phyloP scores from a whole-genome alignment of 257 asterid genomes.

The Haberlea rhodopensis region DNA sequence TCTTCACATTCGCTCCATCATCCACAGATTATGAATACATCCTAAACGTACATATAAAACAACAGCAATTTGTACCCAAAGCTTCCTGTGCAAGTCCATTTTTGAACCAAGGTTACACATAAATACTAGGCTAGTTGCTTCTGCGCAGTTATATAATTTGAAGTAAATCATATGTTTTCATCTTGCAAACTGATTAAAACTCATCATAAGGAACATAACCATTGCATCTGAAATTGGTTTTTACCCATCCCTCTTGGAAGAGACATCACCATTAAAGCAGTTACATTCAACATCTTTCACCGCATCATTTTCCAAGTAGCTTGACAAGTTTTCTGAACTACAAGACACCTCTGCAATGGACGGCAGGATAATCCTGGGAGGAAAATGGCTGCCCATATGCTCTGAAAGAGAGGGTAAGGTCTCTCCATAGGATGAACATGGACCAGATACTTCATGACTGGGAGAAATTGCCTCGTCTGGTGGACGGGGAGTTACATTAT shows the following conservation, averaged over 20 bases:
- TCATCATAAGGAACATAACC: slow-evolving; percentile 27
- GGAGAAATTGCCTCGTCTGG: slow-evolving; percentile 35
- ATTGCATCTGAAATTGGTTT: slow-evolving; percentile 39
- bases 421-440: slow-evolving; percentile 36
- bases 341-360: slow-evolving; percentile 53
- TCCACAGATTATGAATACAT: neutral
- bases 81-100: neutral
- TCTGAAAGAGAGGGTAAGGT: slow-evolving; percentile 45
- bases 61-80: neutral
- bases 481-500: slow-evolving; percentile 28
- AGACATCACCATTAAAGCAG: slow-evolving; percentile 20
- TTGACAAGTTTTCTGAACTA: slow-evolving; percentile 38
- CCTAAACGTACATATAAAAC: neutral
- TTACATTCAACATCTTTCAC: slow-evolving; percentile 35
- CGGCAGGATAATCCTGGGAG: slow-evolving; percentile 48
- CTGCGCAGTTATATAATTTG: slow-evolving; percentile 16
- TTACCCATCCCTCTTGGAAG: slow-evolving; percentile 33
- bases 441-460: slow-evolving; percentile 27
- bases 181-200: slow-evolving; percentile 28
- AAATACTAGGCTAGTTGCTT: neutral
- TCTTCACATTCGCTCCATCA: neutral
- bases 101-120: neutral
- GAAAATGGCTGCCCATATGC: slow-evolving; percentile 45
- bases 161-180: slow-evolving; percentile 29
- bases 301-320: slow-evolving; percentile 40